These are phyloP conservation scores for Canariomyces notabilis DNA, from an alignment of 2,329 filamentous ascomycete genomes.

Conservation along the genomic window DNA sequence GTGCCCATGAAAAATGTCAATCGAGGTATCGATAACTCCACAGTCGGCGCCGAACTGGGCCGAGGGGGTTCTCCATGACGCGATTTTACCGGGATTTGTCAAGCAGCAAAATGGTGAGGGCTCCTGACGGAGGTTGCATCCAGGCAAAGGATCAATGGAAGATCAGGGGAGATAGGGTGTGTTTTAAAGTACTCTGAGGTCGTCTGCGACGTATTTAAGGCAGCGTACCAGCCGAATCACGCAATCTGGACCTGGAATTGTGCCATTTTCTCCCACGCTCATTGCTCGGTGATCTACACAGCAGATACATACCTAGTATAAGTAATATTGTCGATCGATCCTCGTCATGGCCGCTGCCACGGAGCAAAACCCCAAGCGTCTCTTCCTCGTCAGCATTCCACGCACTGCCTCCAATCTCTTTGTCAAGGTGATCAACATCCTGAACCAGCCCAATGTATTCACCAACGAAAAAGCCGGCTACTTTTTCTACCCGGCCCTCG, in stretches of 20 bases:
- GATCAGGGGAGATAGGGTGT: no score
- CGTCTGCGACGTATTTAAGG: no score
- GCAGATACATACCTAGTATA: background rate
- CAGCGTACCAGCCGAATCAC: no score
- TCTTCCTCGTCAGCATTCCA: slow-evolving; percentile 10
- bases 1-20: no score
- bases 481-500: slow-evolving; percentile 26
- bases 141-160: no score
- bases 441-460: slow-evolving; percentile 25
- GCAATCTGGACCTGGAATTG: background rate
- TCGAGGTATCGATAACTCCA: no score
- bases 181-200: no score
- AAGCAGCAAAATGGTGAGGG: no score
- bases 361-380: background rate
- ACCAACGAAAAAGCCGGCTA: slow-evolving; percentile 26
- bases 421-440: slow-evolving; percentile 28
- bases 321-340: background rate
- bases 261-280: background rate
- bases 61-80: no score
- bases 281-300: background rate
- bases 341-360: background rate
- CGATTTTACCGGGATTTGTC: no score
- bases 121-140: no score
- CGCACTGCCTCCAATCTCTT: slow-evolving; percentile 32
- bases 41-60: no score